phyloP scores from a whole-genome alignment of 2,329 filamentous ascomycete species.

The Botrytis elliptica region DNA sequence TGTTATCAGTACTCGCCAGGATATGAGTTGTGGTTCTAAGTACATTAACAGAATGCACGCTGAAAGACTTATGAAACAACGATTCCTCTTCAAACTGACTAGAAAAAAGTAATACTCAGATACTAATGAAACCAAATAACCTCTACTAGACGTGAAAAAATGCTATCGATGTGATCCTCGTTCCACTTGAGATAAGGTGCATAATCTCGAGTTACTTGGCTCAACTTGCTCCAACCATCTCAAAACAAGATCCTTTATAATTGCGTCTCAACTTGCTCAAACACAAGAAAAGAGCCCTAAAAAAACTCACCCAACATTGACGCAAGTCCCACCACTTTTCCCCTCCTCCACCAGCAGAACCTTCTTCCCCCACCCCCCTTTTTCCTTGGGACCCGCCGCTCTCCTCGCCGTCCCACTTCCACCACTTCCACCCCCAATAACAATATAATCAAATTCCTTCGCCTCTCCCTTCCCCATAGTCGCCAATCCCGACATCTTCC shows the following conservation, averaged over 20 bases:
- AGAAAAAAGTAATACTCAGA: background rate
- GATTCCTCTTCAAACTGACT: background rate
- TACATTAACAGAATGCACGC: background rate
- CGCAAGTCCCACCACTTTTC: slow-evolving; percentile 49
- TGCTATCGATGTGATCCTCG: background rate
- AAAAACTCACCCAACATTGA: slow-evolving; percentile 51
- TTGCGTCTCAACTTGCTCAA: background rate
- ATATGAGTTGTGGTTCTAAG: background rate
- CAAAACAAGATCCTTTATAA: background rate
- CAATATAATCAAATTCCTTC: slow-evolving; percentile 52
- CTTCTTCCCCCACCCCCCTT: slow-evolving; percentile 51
- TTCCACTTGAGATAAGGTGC: background rate
- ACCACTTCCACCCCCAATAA: slow-evolving; percentile 52
- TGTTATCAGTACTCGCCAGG: background rate
- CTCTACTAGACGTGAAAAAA: background rate
- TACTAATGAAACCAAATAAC: background rate
- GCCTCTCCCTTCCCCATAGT: slow-evolving; percentile 22
- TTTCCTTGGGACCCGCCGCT: slow-evolving; percentile 38
- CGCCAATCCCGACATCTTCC: slow-evolving; percentile 6
- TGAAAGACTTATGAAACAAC: background rate
- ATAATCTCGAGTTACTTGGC: background rate
- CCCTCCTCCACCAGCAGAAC: slow-evolving; percentile 51
- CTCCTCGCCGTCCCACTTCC: slow-evolving; percentile 49
- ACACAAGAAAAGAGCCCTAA: background rate
- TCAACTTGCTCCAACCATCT: background rate